These are phyloP conservation scores for Phlyctochytrium arcticum DNA, from an alignment of 192 early-diverging fungal genomes.

Conservation along the genomic window DNA sequence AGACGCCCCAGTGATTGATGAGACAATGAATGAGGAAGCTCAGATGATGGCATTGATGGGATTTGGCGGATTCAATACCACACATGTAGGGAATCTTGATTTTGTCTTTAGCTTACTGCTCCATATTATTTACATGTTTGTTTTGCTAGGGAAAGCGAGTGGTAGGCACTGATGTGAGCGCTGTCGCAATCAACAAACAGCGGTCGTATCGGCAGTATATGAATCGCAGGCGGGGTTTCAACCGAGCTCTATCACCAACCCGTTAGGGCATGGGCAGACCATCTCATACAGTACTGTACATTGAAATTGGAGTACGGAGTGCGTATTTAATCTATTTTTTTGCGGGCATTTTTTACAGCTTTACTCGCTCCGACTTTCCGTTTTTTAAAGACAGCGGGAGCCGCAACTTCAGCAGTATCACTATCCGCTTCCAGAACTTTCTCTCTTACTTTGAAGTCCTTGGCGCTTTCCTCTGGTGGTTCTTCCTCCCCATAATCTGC, in stretches of 20 bases:
- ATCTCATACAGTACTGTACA: not conserved
- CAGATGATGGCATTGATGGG: conserved; percentile 86
- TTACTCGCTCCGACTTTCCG: conserved; percentile 11
- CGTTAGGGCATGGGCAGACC: not conserved
- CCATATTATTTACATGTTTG: not conserved
- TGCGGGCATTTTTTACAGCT: not conserved
- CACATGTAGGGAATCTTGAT: conserved; percentile 53
- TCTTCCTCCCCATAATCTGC: conserved; percentile 24
- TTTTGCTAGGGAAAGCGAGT: conserved; percentile 56
- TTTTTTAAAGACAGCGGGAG: conserved; percentile 16
- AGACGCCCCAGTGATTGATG: conserved; percentile 9
- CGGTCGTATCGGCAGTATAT: conserved; percentile 90
- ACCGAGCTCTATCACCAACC: conserved; percentile 44
- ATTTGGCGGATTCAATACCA: conserved; percentile 82
- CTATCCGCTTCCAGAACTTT: not conserved
- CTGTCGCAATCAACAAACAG: conserved; percentile 78
- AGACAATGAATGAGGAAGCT: conserved; percentile 55
- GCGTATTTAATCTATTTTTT: not conserved
- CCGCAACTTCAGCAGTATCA: not conserved
- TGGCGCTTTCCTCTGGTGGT: conserved; percentile 13
- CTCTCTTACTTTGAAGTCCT: conserved; percentile 11
- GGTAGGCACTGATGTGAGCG: conserved; percentile 64
- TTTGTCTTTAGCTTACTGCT: not conserved
- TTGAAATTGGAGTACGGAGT: not conserved
- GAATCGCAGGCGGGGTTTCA: conserved; percentile 90